Conservation (phyloP, 2,329 filamentous ascomycete species). For the Fusarium napiforme region DNA sequence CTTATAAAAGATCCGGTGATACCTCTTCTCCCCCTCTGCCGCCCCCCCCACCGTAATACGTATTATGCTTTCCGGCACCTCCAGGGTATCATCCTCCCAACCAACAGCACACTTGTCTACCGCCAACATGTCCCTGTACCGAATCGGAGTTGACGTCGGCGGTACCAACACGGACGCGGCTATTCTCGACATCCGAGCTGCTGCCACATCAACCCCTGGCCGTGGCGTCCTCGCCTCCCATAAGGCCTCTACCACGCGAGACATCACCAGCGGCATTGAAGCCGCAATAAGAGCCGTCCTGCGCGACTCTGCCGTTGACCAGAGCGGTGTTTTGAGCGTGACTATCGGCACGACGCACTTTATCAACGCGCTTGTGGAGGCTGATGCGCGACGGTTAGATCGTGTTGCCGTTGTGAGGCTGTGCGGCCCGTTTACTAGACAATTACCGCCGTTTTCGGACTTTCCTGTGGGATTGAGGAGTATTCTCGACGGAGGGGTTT, state of each 20-base stretch:
- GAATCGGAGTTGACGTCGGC: conserved; percentile 57
- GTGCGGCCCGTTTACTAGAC: conserved; percentile 57
- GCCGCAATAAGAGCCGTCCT: conserved; percentile 58
- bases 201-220: conserved; percentile 46
- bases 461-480: conserved; percentile 54
- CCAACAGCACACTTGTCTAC: not conserved
- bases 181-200: conserved; percentile 55
- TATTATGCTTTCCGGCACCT: conserved; percentile 21
- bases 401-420: conserved; percentile 59
- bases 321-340: conserved; percentile 56
- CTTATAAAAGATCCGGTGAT: conserved; percentile 8
- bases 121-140: conserved; percentile 52
- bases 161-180: conserved; percentile 58
- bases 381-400: conserved; percentile 55
- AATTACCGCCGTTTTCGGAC: conserved; percentile 59
- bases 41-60: not conserved
- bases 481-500: conserved; percentile 55
- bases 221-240: conserved; percentile 58
- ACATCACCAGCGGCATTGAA: conserved; percentile 62
- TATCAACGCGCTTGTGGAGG: conserved; percentile 61
- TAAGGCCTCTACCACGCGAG: conserved; percentile 61
- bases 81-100: conserved; percentile 1
- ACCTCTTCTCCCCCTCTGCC: not conserved
- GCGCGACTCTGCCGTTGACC: conserved; percentile 50
- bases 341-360: conserved; percentile 64